A percentile compares a stretch with the other conserved stretches of the same genome.
phyloP scores from a whole-genome alignment of 345 rosid species.

The Mercurialis annua region DNA sequence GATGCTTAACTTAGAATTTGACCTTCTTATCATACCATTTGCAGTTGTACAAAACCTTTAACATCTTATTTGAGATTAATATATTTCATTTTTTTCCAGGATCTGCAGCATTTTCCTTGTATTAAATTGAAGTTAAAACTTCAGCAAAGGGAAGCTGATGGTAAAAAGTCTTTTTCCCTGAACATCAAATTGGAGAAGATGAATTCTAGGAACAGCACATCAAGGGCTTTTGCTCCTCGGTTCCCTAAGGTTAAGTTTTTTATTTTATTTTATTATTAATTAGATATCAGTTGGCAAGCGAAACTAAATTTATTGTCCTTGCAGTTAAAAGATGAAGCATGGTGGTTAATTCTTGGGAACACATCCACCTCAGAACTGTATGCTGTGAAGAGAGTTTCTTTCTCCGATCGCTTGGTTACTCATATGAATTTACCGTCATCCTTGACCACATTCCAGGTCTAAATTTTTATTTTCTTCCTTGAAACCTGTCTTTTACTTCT shows the following conservation, averaged over 20 bases:
- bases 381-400: constrained; percentile 89
- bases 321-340: constrained; percentile 93
- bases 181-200: constrained; percentile 68
- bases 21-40: no score
- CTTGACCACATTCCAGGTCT: constrained; percentile 53
- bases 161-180: constrained; percentile 36
- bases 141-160: constrained; percentile 44
- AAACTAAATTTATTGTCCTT: constrained; percentile 20
- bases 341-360: constrained; percentile 94
- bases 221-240: constrained; percentile 81
- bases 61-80: neutral
- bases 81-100: constrained; percentile 37
- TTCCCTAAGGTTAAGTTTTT: constrained; percentile 74
- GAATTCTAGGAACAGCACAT: constrained; percentile 48
- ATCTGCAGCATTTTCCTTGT: constrained; percentile 70
- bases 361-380: constrained; percentile 57
- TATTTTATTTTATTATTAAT: constrained; percentile 5
- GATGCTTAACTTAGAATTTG: no score
- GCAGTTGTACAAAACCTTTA: neutral
- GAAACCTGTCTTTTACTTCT: neutral
- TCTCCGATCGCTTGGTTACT: constrained; percentile 58
- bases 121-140: constrained; percentile 62
- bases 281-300: no score
- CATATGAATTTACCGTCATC: constrained; percentile 71
- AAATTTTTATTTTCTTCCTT: neutral